Percentiles rank a stretch among this genome's conserved stretches.
Conservation (phyloP, 2,329 filamentous ascomycete genomes). For the Neurospora crassa region DNA sequence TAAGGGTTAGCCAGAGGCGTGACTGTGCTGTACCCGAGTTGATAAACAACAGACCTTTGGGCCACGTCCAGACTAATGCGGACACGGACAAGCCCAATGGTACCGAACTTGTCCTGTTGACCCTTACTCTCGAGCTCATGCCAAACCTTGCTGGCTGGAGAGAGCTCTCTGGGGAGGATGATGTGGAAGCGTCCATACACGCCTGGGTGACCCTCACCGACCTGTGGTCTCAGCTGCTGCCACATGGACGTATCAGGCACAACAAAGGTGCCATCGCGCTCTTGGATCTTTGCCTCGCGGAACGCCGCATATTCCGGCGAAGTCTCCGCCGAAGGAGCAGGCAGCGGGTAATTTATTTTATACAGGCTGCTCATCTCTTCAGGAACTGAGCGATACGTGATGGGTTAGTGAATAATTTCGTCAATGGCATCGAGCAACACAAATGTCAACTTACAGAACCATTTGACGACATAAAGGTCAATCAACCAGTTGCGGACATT, state of each 20-base stretch:
- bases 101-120: background rate
- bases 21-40: background rate
- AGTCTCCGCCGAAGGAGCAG: background rate
- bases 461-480: too few relatives aligned
- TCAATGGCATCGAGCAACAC: background rate
- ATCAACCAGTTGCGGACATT: too few relatives aligned
- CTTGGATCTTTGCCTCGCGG: background rate
- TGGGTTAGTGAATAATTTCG: background rate
- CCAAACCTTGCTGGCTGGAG: background rate
- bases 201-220: background rate
- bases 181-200: background rate
- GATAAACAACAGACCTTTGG: background rate
- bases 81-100: background rate
- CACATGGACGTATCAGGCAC: background rate
- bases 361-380: background rate
- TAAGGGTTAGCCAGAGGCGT: background rate
- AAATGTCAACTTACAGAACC: too few relatives aligned
- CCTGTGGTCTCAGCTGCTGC: background rate
- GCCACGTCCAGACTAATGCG: background rate
- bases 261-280: background rate
- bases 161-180: background rate
- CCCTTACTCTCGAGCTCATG: background rate
- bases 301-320: background rate
- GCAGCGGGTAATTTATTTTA: background rate
- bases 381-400: background rate